These are phyloP conservation scores for Solanum paucissectum DNA, from an alignment of 257 asterid species.

Conservation along the genomic window DNA sequence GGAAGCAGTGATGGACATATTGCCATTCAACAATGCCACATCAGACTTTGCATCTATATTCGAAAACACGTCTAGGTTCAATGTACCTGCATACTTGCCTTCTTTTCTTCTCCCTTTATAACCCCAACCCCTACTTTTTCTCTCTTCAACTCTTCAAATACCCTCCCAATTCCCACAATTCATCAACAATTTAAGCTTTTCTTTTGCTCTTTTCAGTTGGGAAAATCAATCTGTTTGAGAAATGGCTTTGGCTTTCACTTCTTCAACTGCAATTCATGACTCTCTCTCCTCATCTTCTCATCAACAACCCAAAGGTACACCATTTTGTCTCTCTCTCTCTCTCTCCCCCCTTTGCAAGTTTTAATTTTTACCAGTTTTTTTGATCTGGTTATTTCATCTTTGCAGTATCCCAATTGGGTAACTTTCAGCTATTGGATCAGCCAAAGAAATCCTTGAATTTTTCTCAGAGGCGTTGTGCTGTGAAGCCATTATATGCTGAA, in stretches of 20 bases:
- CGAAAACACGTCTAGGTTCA: slow-evolving; percentile 60
- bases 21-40: slow-evolving; percentile 12
- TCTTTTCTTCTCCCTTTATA: background rate
- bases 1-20: slow-evolving; percentile 26
- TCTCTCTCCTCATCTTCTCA: slow-evolving; percentile 23
- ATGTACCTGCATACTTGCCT: slow-evolving; percentile 32
- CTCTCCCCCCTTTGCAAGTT: background rate
- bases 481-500: slow-evolving; percentile 58
- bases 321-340: background rate
- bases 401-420: slow-evolving; percentile 32
- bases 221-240: background rate
- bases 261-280: slow-evolving; percentile 39
- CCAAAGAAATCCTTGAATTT: slow-evolving; percentile 16
- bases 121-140: slow-evolving; percentile 2
- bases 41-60: slow-evolving; percentile 1
- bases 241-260: slow-evolving; percentile 57
- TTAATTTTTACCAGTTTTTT: background rate
- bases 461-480: slow-evolving; percentile 24
- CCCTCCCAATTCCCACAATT: background rate
- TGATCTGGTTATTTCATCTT: background rate
- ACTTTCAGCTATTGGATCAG: slow-evolving; percentile 41
- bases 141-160: background rate
- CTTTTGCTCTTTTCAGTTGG: background rate
- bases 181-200: background rate
- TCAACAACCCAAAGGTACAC: slow-evolving; percentile 46